phyloP scores from a whole-genome alignment of 768 basidiomycete genomes.

The Pleurotus tuoliensis region DNA sequence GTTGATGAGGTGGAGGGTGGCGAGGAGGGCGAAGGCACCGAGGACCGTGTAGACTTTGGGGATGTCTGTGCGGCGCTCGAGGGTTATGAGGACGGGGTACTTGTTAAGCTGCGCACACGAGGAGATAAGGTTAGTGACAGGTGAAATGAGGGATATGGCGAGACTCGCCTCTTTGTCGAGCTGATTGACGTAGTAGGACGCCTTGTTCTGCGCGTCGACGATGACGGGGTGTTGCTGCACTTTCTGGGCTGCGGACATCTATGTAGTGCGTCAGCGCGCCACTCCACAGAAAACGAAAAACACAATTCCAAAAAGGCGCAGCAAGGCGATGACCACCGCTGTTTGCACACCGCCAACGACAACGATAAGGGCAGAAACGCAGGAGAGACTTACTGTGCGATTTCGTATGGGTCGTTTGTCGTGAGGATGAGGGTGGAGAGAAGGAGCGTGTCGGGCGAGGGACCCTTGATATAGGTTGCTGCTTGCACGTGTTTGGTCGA shows the following conservation, averaged over 20 bases:
- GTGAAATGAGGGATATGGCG: neutral
- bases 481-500: slow-evolving; percentile 64
- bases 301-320: neutral
- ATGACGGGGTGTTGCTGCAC: slow-evolving; percentile 86
- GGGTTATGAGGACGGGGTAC: slow-evolving; percentile 77
- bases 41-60: slow-evolving; percentile 91
- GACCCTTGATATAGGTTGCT: slow-evolving; percentile 38
- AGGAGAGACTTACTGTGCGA: neutral
- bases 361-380: neutral
- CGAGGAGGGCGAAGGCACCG: slow-evolving; percentile 62
- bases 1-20: slow-evolving; percentile 81
- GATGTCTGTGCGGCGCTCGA: slow-evolving; percentile 88
- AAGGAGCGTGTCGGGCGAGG: slow-evolving; percentile 15
- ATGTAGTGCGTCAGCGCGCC: neutral
- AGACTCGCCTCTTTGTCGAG: slow-evolving; percentile 92
- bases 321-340: neutral
- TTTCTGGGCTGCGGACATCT: slow-evolving; percentile 79
- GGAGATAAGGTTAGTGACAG: slow-evolving; percentile 6
- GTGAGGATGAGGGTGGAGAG: slow-evolving; percentile 14
- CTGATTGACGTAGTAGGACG: slow-evolving; percentile 75
- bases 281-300: neutral
- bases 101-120: slow-evolving; percentile 57
- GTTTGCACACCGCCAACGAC: neutral
- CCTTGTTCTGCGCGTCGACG: slow-evolving; percentile 81
- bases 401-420: slow-evolving; percentile 1